phyloP scores from a whole-genome alignment of 2,329 filamentous ascomycete genomes.

The Rutstroemia sp. region DNA sequence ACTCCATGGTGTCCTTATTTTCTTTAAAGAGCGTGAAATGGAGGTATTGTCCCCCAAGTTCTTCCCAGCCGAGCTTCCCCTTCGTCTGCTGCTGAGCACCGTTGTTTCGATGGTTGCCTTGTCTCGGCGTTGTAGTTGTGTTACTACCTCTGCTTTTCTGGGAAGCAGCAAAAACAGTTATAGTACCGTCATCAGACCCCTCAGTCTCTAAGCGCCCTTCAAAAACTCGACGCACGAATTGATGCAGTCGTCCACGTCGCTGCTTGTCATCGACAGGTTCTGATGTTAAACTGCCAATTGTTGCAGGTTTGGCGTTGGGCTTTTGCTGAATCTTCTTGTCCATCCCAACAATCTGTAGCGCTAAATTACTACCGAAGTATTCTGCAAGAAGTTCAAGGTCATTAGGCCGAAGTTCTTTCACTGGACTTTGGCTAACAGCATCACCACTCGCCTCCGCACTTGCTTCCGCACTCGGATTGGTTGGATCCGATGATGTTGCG shows the following conservation, averaged over 20 bases:
- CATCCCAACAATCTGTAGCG: slow-evolving; percentile 44
- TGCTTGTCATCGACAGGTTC: slow-evolving; percentile 52
- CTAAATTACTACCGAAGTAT: slow-evolving; percentile 44
- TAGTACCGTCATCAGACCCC: slow-evolving; percentile 49
- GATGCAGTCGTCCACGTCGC: slow-evolving; percentile 54
- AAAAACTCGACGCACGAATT: slow-evolving; percentile 53
- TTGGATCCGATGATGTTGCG: not conserved
- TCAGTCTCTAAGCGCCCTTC: slow-evolving; percentile 53
- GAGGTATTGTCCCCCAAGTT: slow-evolving; percentile 61
- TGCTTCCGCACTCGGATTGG: not conserved
- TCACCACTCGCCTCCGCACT: not conserved
- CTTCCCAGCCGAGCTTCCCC: slow-evolving; percentile 50
- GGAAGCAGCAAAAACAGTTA: slow-evolving; percentile 47
- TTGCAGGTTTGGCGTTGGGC: slow-evolving; percentile 47
- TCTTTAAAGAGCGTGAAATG: slow-evolving; percentile 72
- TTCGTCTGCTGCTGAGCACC: slow-evolving; percentile 17
- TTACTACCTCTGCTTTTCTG: slow-evolving; percentile 16
- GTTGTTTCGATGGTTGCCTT: slow-evolving; percentile 9
- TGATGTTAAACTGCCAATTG: slow-evolving; percentile 46
- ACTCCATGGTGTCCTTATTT: slow-evolving; percentile 59
- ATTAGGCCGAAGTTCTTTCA: slow-evolving; percentile 34
- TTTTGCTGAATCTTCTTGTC: slow-evolving; percentile 45
- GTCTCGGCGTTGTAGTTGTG: slow-evolving; percentile 12
- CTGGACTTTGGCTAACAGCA: not conserved
- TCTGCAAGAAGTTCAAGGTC: slow-evolving; percentile 37